These are phyloP conservation scores for Ceratobasidium sp. DNA, from an alignment of 1,284 basidiomycete genomes.

Conservation along the genomic window DNA sequence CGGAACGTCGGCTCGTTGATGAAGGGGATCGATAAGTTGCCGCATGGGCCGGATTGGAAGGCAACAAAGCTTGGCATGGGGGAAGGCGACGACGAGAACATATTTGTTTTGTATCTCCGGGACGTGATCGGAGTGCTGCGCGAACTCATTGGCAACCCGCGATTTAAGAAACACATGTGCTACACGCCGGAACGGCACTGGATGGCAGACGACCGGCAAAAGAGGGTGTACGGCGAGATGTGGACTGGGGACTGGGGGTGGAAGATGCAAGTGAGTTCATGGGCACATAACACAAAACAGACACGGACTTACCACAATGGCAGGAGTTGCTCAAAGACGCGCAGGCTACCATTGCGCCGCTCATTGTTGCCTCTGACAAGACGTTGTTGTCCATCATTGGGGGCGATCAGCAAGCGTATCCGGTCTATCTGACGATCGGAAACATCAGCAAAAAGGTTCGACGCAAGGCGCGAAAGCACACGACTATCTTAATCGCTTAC, in stretches of 20 bases:
- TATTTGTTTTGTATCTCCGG: not conserved
- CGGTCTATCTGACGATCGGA: slow-evolving; percentile 36
- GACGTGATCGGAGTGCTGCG: not conserved
- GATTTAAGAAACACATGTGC: not conserved
- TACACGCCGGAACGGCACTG: slow-evolving; percentile 11
- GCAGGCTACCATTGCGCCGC: not conserved
- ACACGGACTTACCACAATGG: not conserved
- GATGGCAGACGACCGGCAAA: not conserved
- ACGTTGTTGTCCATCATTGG: slow-evolving; percentile 38
- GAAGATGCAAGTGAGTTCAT: not conserved
- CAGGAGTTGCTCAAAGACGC: not conserved
- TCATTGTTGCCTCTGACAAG: slow-evolving; percentile 30
- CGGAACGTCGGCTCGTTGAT: not conserved
- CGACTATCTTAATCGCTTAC: slow-evolving; percentile 22
- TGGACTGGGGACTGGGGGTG: slow-evolving; percentile 21
- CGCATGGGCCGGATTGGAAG: slow-evolving; percentile 5
- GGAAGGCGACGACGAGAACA: not conserved
- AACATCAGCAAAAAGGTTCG: slow-evolving; percentile 38
- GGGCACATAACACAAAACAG: too few relatives aligned
- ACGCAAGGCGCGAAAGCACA: slow-evolving; percentile 11
- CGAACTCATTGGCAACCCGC: not conserved
- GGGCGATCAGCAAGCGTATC: slow-evolving; percentile 40
- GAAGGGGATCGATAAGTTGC: not conserved
- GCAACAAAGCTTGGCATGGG: not conserved
- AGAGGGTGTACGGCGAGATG: not conserved